phyloP scores from a whole-genome alignment of 2,329 filamentous ascomycete genomes.

The Tolypocladium amazonense region DNA sequence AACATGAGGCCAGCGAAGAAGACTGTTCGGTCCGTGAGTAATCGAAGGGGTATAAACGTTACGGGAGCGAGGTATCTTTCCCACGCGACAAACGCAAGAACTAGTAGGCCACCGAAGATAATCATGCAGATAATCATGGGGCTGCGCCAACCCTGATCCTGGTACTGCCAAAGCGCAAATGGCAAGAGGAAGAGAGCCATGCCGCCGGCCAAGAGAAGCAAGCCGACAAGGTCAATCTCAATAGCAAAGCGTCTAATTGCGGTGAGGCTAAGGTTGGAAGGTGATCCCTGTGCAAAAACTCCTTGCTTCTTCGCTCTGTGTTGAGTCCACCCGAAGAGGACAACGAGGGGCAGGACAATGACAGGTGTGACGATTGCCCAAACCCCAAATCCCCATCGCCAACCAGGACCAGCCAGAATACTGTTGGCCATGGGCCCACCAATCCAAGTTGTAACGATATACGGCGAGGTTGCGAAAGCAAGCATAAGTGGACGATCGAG shows the following conservation, averaged over 20 bases:
- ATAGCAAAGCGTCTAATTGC: slow-evolving; percentile 39
- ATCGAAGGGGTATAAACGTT: slow-evolving; percentile 38
- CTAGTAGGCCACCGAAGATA: slow-evolving; percentile 40
- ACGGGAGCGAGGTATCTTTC: slow-evolving; percentile 42
- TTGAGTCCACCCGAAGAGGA: slow-evolving; percentile 47
- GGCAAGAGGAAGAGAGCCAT: slow-evolving; percentile 47
- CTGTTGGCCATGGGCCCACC: slow-evolving; percentile 44
- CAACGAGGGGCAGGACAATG: slow-evolving; percentile 45
- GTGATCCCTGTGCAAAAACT: slow-evolving; percentile 30
- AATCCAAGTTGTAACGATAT: slow-evolving; percentile 55
- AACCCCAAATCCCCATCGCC: slow-evolving; percentile 58
- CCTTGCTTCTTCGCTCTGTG: slow-evolving; percentile 47
- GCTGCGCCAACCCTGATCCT: slow-evolving; percentile 30
- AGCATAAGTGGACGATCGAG: slow-evolving; percentile 41
- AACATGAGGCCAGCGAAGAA: slow-evolving; percentile 23
- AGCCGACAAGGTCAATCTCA: slow-evolving; percentile 43
- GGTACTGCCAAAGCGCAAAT: slow-evolving; percentile 34
- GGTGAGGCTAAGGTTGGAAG: slow-evolving; percentile 29
- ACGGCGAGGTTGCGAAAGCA: slow-evolving; percentile 53
- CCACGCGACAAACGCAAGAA: slow-evolving; percentile 34
- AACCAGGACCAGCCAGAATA: slow-evolving; percentile 40
- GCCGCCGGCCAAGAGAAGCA: slow-evolving; percentile 37
- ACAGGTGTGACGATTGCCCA: slow-evolving; percentile 54
- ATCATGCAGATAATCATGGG: slow-evolving; percentile 37
- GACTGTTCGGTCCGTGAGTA: slow-evolving; percentile 31